Evolutionary conservation across 1,139 yeast genomes (phyloP).

Genomic region (Debaryomycetaceae sp.): DNA sequence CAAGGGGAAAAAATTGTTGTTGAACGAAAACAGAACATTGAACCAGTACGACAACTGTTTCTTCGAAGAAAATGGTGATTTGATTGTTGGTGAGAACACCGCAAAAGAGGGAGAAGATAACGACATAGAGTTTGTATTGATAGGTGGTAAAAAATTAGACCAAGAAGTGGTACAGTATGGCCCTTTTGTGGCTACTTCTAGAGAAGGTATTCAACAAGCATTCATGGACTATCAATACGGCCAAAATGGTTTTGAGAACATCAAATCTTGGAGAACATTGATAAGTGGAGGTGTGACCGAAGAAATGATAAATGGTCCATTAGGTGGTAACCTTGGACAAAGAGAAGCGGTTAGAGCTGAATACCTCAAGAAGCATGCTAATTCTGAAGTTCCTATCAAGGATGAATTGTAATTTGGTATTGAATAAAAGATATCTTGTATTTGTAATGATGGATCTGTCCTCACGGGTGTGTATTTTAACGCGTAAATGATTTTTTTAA

Average conservation of each 20-base stretch:
- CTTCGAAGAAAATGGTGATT: slow-evolving; percentile 64
- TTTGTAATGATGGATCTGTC: no score
- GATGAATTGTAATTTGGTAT: not conserved
- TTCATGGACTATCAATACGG: slow-evolving; percentile 67
- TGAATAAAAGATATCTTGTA: no score
- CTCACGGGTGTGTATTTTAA: not conserved
- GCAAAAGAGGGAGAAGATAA: slow-evolving; percentile 22
- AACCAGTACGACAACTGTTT: slow-evolving; percentile 55
- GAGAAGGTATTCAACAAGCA: slow-evolving; percentile 62
- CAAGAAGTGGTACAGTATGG: slow-evolving; percentile 87
- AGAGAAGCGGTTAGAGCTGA: slow-evolving; percentile 26
- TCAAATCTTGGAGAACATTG: slow-evolving; percentile 64
- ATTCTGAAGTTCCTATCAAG: not conserved
- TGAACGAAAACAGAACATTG: slow-evolving; percentile 41
- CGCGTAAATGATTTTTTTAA: not conserved
- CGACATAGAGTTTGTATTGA: slow-evolving; percentile 56
- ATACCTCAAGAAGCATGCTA: slow-evolving; percentile 19
- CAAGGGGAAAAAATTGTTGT: slow-evolving; percentile 53
- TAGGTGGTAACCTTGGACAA: slow-evolving; percentile 31
- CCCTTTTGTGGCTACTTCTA: slow-evolving; percentile 76
- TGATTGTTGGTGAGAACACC: slow-evolving; percentile 49
- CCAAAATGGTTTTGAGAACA: slow-evolving; percentile 70
- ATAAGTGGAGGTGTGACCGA: slow-evolving; percentile 60
- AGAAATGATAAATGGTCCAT: slow-evolving; percentile 40
- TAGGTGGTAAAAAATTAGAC: slow-evolving; percentile 75